A percentile compares a stretch with the other conserved stretches of the same genome.
phyloP scores from a whole-genome alignment of 352 stramenopile genomes.

The Stephanocyclus meneghinianus region DNA sequence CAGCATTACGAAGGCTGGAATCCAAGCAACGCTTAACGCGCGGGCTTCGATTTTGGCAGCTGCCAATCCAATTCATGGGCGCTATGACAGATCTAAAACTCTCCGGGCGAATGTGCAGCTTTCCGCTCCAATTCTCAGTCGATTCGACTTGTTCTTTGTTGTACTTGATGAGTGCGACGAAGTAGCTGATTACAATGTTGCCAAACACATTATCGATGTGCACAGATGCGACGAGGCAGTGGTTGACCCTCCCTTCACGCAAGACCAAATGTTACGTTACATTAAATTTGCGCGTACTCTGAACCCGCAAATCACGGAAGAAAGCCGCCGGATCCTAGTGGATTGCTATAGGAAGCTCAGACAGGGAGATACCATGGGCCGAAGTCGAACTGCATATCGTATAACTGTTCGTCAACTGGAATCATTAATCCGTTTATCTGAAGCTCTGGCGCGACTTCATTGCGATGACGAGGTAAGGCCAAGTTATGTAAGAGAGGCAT shows the following conservation, averaged over 20 bases:
- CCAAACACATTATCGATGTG: constrained; percentile 96
- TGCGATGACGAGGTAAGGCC: constrained; percentile 89
- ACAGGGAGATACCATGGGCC: constrained; percentile 89
- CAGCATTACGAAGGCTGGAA: constrained; percentile 91
- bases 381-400: constrained; percentile 95
- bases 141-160: constrained; percentile 99
- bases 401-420: constrained; percentile 99
- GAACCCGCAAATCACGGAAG: constrained; percentile 82
- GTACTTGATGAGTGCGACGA: constrained; percentile 97
- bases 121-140: constrained; percentile 94
- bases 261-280: constrained; percentile 92
- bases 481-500: constrained; percentile 93
- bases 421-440: constrained; percentile 96
- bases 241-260: constrained; percentile 78
- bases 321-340: constrained; percentile 88
- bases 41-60: constrained; percentile 98
- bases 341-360: constrained; percentile 96
- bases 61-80: constrained; percentile 96
- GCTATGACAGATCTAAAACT: constrained; percentile 86
- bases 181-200: constrained; percentile 91
- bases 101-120: constrained; percentile 85
- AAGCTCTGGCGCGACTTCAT: constrained; percentile 93
- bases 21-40: constrained; percentile 93
- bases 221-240: constrained; percentile 84
- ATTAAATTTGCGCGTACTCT: constrained; percentile 86